Conservation (phyloP, 805 yeast genomes). For the Blastobotrys mokoenaii region DNA sequence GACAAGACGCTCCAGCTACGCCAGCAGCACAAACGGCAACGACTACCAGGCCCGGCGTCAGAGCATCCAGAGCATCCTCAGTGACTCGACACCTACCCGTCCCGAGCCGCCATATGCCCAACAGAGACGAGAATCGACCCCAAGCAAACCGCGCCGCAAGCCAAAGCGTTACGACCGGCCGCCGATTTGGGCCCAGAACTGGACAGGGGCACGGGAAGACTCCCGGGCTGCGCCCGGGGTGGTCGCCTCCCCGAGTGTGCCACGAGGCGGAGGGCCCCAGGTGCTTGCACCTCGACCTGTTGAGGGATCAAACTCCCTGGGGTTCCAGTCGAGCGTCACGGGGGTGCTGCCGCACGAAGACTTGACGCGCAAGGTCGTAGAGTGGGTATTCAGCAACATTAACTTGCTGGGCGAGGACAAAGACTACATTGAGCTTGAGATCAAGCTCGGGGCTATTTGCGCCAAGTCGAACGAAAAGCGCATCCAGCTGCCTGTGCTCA, state of each 20-base stretch:
- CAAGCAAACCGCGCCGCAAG: constrained; percentile 27
- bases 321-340: background rate
- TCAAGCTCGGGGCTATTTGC: constrained; percentile 27
- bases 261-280: background rate
- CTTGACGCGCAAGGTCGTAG: constrained; percentile 69
- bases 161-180: constrained; percentile 56
- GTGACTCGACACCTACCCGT: background rate
- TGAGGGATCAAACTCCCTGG: too few species aligned
- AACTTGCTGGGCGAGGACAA: constrained; percentile 26
- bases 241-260: background rate
- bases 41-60: background rate
- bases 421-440: constrained; percentile 37
- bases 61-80: background rate
- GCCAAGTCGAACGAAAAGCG: constrained; percentile 23
- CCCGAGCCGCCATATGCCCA: background rate
- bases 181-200: constrained; percentile 81
- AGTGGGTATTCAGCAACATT: constrained; percentile 82
- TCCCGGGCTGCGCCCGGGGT: background rate
- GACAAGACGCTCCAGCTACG: background rate
- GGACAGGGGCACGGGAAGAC: constrained; percentile 36
- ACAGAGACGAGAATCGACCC: background rate
- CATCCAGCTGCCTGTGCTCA: constrained; percentile 23
- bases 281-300: background rate
- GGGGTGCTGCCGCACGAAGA: constrained; percentile 59
- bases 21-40: background rate